Evolutionary conservation across 2,329 filamentous ascomycete species (phyloP), one percentile per base, ranked within the genome.

Genomic region (Sporothrix protearum): DNA sequence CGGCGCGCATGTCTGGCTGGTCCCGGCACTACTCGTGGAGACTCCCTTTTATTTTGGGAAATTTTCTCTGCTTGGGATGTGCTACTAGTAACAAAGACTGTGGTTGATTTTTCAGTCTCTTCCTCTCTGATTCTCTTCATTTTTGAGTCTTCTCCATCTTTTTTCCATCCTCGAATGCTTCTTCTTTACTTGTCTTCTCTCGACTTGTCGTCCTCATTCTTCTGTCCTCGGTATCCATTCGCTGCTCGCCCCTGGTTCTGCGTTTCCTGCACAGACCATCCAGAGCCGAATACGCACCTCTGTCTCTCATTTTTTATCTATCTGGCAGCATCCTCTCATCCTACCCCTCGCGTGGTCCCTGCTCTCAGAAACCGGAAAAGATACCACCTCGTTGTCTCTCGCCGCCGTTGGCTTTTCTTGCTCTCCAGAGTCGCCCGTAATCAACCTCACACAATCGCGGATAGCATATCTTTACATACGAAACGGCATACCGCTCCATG

Each of bases 351-450:
- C 14, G 7, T 28, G 42, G 57, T 69, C 42, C 42, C 30, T 51
- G 30, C 12, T 39, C 57, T 33, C 19, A 36, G 45, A 49, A 22
- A 36, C 16, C 4, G 49, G 8, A 25, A 53, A 25, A 71, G 57
- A 64, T 57, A 66, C 59, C 45, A 7, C 42, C 30, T 22, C 25
- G n/a, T 22, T n/a, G n/a, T 36, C 42, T 19, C 51, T 61, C 8
- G 22, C 30, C 19, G 51, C 64, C 45, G 36, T 67, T n/a, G 30
- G 33, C 59, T 9, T 39, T 45, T 28, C 61, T 14, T 42, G 12
- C 28, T 16, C 39, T 68, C 71, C 66, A 47, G 67, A 68, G 69
- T 71, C 61, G 45, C 59, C 51, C 47, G 51, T 45, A 61, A 39
- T 36, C 36, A 16, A 68, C 45, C 33, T 70, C 42, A 42, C 68